phyloP scores from a whole-genome alignment of 2,329 filamentous ascomycete genomes.

The Fusarium sp. region DNA sequence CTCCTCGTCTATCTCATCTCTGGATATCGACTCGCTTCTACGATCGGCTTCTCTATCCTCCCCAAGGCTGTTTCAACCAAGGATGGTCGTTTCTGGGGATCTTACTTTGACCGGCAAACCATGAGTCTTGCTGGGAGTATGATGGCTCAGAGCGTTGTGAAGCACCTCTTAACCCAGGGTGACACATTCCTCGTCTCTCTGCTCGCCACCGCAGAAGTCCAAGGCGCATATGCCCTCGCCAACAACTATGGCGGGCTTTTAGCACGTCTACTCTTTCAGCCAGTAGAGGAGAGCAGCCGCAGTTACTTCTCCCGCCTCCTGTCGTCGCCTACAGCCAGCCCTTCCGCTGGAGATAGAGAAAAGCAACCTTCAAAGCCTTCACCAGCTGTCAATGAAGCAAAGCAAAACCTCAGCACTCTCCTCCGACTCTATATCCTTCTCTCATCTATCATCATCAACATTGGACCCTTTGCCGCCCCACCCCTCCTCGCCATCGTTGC shows the following conservation, averaged over 20 bases:
- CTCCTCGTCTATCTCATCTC: constrained; percentile 75
- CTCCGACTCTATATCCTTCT: constrained; percentile 80
- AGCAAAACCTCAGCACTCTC: constrained; percentile 68
- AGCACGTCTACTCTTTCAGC: constrained; percentile 91
- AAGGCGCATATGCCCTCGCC: constrained; percentile 92
- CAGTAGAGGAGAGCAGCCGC: constrained; percentile 92
- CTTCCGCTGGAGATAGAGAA: constrained; percentile 18
- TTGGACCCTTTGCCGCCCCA: constrained; percentile 82
- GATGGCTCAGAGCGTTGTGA: constrained; percentile 88
- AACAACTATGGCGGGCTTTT: constrained; percentile 94
- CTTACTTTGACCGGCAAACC: constrained; percentile 76
- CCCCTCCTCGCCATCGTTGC: constrained; percentile 79
- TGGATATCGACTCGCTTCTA: constrained; percentile 65
- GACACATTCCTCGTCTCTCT: constrained; percentile 88
- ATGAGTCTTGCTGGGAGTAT: constrained; percentile 81
- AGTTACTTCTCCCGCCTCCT: constrained; percentile 89
- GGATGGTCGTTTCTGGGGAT: constrained; percentile 58
- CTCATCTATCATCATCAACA: constrained; percentile 71
- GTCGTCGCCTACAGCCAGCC: constrained; percentile 44
- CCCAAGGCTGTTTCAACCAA: constrained; percentile 51
- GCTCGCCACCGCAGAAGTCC: constrained; percentile 80
- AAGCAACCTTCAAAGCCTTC: constrained; percentile 36
- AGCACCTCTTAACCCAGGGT: constrained; percentile 93
- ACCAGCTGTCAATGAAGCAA: constrained; percentile 53
- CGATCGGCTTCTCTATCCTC: constrained; percentile 76